Conservation (phyloP, 768 basidiomycete species). For the Boletus tomentosulus region DNA sequence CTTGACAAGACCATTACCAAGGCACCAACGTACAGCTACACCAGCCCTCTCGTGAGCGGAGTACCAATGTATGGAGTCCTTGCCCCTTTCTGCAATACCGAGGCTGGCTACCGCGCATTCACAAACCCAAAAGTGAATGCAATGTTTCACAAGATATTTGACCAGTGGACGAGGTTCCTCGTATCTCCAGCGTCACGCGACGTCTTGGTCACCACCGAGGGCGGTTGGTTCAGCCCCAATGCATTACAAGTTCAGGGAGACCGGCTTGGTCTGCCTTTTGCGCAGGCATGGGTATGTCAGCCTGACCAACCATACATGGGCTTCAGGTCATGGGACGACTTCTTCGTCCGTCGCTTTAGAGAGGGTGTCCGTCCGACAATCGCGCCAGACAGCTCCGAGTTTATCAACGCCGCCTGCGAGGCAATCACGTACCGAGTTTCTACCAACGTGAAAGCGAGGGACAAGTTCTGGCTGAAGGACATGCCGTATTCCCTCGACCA, state of each 20-base stretch:
- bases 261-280: slow-evolving; percentile 28
- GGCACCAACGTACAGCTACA: slow-evolving; percentile 15
- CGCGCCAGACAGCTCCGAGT: slow-evolving; percentile 17
- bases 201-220: slow-evolving; percentile 35
- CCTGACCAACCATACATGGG: slow-evolving; percentile 41
- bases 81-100: slow-evolving; percentile 21
- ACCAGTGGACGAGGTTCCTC: slow-evolving; percentile 48
- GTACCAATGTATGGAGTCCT: slow-evolving; percentile 22
- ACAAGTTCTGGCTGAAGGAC: slow-evolving; percentile 59
- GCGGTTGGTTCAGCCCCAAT: slow-evolving; percentile 47
- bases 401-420: slow-evolving; percentile 54
- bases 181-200: slow-evolving; percentile 37
- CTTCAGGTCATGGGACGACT: slow-evolving; percentile 49
- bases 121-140: slow-evolving; percentile 42
- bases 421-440: slow-evolving; percentile 43
- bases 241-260: slow-evolving; percentile 21
- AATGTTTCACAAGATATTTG: slow-evolving; percentile 44
- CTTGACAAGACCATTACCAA: slow-evolving; percentile 14
- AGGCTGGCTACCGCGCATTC: slow-evolving; percentile 21
- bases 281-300: slow-evolving; percentile 38
- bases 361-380: slow-evolving; percentile 39
- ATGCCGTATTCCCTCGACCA: slow-evolving; percentile 56
- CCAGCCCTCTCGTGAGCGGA: slow-evolving; percentile 22
- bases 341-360: slow-evolving; percentile 48
- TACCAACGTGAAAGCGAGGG: slow-evolving; percentile 35